phyloP scores from a whole-genome alignment of 2,329 filamentous ascomycete species.

The Leptographium galeiforme region DNA sequence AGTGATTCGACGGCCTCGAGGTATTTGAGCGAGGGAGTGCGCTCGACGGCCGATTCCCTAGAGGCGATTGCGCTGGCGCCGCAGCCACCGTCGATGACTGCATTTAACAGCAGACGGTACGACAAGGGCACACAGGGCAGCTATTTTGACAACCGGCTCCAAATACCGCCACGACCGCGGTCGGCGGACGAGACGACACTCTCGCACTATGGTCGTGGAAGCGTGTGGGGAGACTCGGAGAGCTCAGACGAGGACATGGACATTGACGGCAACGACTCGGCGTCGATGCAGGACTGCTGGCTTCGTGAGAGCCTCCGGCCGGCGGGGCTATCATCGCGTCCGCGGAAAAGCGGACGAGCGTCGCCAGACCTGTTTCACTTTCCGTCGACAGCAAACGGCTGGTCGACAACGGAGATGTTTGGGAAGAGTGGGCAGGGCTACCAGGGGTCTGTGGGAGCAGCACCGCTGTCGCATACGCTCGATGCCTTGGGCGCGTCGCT shows the following conservation, averaged over 20 bases:
- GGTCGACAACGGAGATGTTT: constrained; percentile 36
- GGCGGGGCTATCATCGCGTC: constrained; percentile 12
- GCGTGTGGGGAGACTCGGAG: constrained; percentile 31
- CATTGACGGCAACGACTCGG: constrained; percentile 31
- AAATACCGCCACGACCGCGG: constrained; percentile 26
- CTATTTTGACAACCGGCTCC: constrained; percentile 18
- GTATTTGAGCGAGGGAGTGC: constrained; percentile 9
- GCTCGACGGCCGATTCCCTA: constrained; percentile 5
- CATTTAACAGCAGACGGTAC: constrained; percentile 19
- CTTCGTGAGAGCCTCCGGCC: constrained; percentile 39
- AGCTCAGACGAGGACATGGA: constrained; percentile 20
- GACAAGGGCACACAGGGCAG: constrained; percentile 9
- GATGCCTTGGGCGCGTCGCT: constrained; percentile 34
- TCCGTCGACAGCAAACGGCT: constrained; percentile 24
- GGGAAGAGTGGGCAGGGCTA: constrained; percentile 23
- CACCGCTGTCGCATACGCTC: constrained; percentile 19
- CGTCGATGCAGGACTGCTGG: constrained; percentile 44
- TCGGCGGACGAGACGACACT: constrained; percentile 33
- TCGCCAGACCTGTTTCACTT: constrained; percentile 45
- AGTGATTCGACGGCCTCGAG: constrained; percentile 17
- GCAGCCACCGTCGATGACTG: constrained; percentile 19
- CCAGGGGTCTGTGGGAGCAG: constrained; percentile 12
- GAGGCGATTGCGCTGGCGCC: constrained; percentile 2
- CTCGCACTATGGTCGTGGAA: constrained; percentile 19
- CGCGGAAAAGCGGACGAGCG: constrained; percentile 11